Base-by-base conservation (phyloP, 2,329 filamentous ascomycete species). In the Paecilomyces variotii region DNA sequence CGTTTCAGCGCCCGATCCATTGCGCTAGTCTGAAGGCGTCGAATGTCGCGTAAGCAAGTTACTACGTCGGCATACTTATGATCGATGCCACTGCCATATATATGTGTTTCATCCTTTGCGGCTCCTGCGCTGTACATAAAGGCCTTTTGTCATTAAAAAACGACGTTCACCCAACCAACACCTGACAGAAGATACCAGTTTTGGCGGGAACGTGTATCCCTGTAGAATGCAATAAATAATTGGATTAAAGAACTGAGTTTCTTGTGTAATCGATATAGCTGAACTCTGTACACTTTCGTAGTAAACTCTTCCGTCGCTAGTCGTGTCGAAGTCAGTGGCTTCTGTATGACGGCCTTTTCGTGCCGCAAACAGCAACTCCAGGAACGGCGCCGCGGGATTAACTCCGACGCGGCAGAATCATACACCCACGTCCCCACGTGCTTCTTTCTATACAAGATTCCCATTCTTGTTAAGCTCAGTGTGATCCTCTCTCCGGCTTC, bases 41-140 rank as follows among this genome's bases (percentile, higher is more conserved):
- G 61, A 63, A 59, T 61, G 59, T 56, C 26, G 59, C 60, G 57
- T 56, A 66, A 62, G 60, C 61, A 61, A 52, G 63, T 56, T 57
- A 64, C 63, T 53, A 56, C 60, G 60, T 54, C 59, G 60, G 59
- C 56, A 59, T 59, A 58, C 55, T 30, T 57, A 62, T 61, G 59
- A 65, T 66, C 35, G 62, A 62, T 59, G 55, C 55, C 62, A 54
- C 61, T 64, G 60, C 63, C 64, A 69, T 71, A 67, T 69, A 71
- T 65, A 69, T 68, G 68, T 66, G 66, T 62, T 52, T 60, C 58
- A 60, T 64, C 59, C 55, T 57, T 57, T 64, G 63, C 60, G 64
- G 64, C 67, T 62, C 59, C 56, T 59, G 61, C 65, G 65, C 66
- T 71, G 67, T 71, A 70, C 61, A 70, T 70, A 70, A 63, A 66